These are phyloP conservation scores for Orbilia ellipsospora DNA, from an alignment of 2,329 filamentous ascomycete genomes.

Conservation along the genomic window DNA sequence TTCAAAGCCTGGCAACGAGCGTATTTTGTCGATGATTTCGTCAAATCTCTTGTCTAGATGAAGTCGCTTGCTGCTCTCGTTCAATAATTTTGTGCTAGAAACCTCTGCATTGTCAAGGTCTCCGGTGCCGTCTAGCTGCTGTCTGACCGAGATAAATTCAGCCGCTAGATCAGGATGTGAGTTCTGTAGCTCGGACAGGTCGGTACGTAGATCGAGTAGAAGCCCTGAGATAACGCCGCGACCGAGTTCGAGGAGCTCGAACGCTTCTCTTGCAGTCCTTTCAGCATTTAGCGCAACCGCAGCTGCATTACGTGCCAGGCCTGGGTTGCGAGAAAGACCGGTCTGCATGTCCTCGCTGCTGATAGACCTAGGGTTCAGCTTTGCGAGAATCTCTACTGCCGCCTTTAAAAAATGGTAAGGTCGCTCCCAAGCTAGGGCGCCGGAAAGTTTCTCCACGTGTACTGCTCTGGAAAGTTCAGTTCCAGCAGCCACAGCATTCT, in stretches of 20 bases:
- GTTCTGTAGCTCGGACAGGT: conserved; percentile 33
- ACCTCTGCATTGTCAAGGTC: background rate
- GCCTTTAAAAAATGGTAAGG: too few relatives aligned
- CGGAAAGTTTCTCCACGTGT: too few relatives aligned
- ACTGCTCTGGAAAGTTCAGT: too few relatives aligned
- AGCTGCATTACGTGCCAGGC: background rate
- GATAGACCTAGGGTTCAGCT: background rate
- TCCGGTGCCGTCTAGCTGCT: background rate
- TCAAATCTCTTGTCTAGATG: conserved; percentile 10
- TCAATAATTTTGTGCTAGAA: background rate
- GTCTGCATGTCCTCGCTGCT: conserved; percentile 1
- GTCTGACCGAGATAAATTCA: background rate
- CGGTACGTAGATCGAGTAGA: conserved; percentile 56
- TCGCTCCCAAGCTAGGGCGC: too few relatives aligned
- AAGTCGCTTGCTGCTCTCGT: background rate
- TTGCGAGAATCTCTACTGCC: background rate
- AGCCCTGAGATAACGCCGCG: conserved; percentile 58
- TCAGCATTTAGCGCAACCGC: conserved; percentile 37
- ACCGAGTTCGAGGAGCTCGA: conserved; percentile 58
- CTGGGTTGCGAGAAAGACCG: background rate
- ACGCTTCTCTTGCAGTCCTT: conserved; percentile 34
- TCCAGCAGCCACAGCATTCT: too few relatives aligned
- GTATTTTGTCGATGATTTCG: conserved; percentile 52
- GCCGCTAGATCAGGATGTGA: conserved; percentile 44
- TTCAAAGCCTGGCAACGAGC: conserved; percentile 57